Evolutionary conservation across 2,329 filamentous ascomycete genomes (phyloP).

Genomic region (Sarocladium brachiariae): DNA sequence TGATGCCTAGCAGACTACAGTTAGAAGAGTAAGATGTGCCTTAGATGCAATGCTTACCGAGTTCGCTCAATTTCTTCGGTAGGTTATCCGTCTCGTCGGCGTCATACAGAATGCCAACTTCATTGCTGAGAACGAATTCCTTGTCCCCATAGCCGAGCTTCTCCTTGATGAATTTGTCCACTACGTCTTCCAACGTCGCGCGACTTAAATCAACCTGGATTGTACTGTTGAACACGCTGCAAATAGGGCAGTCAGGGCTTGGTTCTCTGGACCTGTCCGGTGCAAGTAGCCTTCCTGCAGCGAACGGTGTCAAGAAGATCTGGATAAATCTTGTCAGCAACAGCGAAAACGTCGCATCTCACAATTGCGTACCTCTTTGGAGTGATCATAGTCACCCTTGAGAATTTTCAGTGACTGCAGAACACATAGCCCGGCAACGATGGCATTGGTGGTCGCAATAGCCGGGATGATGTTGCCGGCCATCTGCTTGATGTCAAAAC

Average conservation of each 20-base stretch:
- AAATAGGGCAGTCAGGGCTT: conserved; percentile 78
- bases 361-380: conserved; percentile 57
- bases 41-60: conserved; percentile 43
- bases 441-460: conserved; percentile 96
- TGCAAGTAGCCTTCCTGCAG: conserved; percentile 49
- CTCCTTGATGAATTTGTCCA: conserved; percentile 63
- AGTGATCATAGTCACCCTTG: conserved; percentile 59
- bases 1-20: conserved; percentile 48
- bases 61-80: conserved; percentile 66
- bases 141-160: conserved; percentile 70
- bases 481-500: conserved; percentile 99
- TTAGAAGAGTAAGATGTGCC: not conserved
- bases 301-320: conserved; percentile 73
- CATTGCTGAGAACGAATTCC: conserved; percentile 72
- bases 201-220: conserved; percentile 61
- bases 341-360: not conserved
- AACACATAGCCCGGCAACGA: conserved; percentile 88
- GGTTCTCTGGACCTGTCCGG: conserved; percentile 54
- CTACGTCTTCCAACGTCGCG: conserved; percentile 72
- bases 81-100: conserved; percentile 84
- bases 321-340: conserved; percentile 20
- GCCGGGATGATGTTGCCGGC: conserved; percentile 98
- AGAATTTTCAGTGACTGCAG: conserved; percentile 89
- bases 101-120: conserved; percentile 77
- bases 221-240: conserved; percentile 63